Evolutionary conservation across 106 monocot species (phyloP).

Genomic region (Alisma plantagoaquatica): DNA sequence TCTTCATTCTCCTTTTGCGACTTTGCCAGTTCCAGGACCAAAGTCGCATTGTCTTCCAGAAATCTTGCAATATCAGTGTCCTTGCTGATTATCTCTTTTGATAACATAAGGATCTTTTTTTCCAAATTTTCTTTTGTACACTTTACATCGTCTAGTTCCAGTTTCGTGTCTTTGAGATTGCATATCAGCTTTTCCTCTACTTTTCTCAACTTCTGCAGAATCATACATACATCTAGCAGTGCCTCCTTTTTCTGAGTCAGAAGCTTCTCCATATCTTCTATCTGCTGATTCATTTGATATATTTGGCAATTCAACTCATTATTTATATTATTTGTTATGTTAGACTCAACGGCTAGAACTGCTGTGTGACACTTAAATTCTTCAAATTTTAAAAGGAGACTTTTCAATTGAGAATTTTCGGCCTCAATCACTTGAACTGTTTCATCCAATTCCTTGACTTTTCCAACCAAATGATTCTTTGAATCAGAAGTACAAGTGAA

Average conservation of each 20-base stretch:
- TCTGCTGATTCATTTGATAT: constrained; percentile 9
- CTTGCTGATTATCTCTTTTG: constrained; percentile 6
- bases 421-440: constrained; percentile 14
- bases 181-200: constrained; percentile 9
- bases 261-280: constrained; percentile 11
- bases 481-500: constrained; percentile 20
- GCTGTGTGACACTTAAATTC: constrained; percentile 16
- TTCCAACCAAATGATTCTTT: constrained; percentile 23
- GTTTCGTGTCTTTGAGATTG: constrained; percentile 16
- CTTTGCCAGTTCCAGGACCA: constrained; percentile 13
- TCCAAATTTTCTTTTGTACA: constrained; percentile 24
- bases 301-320: constrained; percentile 7
- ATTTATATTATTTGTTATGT: constrained; percentile 5
- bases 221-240: constrained; percentile 11
- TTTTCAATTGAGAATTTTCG: constrained; percentile 40
- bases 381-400: constrained; percentile 19
- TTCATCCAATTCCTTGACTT: constrained; percentile 21
- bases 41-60: constrained; percentile 18
- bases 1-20: constrained; percentile 17
- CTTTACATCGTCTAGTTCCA: constrained; percentile 15
- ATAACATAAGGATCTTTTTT: constrained; percentile 18
- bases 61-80: constrained; percentile 21
- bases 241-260: constrained; percentile 20
- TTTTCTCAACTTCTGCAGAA: constrained; percentile 6
- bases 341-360: constrained; percentile 28